These are phyloP conservation scores for Cutaneotrichosporon daszewskae DNA, from an alignment of 1,284 basidiomycete genomes.

Conservation along the genomic window DNA sequence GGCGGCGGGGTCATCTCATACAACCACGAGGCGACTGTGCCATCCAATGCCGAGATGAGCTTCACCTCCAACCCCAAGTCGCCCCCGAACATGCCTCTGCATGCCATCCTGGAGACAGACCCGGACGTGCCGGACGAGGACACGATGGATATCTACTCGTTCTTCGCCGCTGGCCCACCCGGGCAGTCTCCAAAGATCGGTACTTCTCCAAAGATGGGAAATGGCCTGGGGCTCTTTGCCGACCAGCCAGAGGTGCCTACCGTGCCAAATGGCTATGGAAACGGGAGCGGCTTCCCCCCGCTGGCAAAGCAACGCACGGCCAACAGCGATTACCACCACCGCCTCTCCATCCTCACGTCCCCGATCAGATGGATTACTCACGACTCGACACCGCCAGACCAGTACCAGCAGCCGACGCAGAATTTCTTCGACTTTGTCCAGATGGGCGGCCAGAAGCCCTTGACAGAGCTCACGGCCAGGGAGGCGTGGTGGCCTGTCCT, in stretches of 20 bases:
- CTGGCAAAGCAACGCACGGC: constrained; percentile 2
- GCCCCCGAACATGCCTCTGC: constrained; percentile 12
- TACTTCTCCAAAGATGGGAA: not conserved
- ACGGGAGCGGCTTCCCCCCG: not conserved
- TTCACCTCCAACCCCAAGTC: constrained; percentile 4
- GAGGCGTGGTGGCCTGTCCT: constrained; percentile 45
- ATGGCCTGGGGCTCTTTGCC: not conserved
- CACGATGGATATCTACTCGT: constrained; percentile 34
- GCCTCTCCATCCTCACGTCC: constrained; percentile 4
- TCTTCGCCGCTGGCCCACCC: constrained; percentile 30
- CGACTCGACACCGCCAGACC: constrained; percentile 7
- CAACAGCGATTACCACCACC: constrained; percentile 1
- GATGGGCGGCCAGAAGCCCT: constrained; percentile 35
- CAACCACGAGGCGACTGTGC: constrained; percentile 6
- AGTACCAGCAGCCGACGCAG: constrained; percentile 29
- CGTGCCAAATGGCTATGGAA: too few species aligned
- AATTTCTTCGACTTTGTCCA: constrained; percentile 45
- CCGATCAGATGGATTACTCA: constrained; percentile 13
- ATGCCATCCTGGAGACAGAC: constrained; percentile 17
- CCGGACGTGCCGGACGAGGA: constrained; percentile 19
- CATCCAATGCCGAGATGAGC: too few species aligned
- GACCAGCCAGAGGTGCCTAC: too few species aligned
- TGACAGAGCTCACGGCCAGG: constrained; percentile 33
- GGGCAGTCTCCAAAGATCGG: not conserved
- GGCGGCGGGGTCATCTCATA: not conserved